phyloP scores from a whole-genome alignment of 1,284 basidiomycete genomes.

The Peniophora sp. region DNA sequence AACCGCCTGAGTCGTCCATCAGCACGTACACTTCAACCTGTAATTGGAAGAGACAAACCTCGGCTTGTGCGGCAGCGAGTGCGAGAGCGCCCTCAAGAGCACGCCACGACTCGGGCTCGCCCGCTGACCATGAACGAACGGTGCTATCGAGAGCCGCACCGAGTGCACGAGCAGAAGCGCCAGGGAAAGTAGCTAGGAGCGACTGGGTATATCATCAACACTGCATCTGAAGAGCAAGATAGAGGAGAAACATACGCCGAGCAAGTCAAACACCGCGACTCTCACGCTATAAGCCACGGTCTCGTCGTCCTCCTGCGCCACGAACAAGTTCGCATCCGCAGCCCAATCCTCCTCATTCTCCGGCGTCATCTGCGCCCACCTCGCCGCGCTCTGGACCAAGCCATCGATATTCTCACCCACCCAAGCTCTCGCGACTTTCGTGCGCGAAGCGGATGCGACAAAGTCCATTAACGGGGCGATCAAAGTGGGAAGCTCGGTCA shows the following conservation, averaged over 20 bases:
- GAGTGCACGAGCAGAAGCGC: constrained; percentile 22
- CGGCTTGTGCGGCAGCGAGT: constrained; percentile 78
- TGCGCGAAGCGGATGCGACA: constrained; percentile 53
- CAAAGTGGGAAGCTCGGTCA: constrained; percentile 71
- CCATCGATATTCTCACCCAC: constrained; percentile 46
- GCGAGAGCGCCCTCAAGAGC: constrained; percentile 80
- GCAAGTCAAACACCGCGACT: constrained; percentile 77
- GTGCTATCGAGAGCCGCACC: too few species aligned
- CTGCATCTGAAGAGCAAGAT: neutral
- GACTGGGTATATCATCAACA: constrained; percentile 34
- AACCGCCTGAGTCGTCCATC: too few species aligned
- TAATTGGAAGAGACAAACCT: too few species aligned
- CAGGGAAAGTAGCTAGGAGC: constrained; percentile 54
- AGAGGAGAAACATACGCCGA: constrained; percentile 47
- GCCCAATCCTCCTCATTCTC: constrained; percentile 93
- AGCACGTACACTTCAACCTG: too few species aligned
- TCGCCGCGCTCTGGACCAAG: constrained; percentile 56
- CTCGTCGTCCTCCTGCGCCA: constrained; percentile 93
- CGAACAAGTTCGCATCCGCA: constrained; percentile 83
- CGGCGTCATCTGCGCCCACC: constrained; percentile 80
- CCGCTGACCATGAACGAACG: too few species aligned
- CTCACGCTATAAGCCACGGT: constrained; percentile 77
- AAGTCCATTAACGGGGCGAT: constrained; percentile 80
- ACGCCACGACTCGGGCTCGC: constrained; percentile 47
- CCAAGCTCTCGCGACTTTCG: constrained; percentile 59